Conservation (phyloP, 495 filamentous ascomycete species). For the Neurospora terricola region DNA sequence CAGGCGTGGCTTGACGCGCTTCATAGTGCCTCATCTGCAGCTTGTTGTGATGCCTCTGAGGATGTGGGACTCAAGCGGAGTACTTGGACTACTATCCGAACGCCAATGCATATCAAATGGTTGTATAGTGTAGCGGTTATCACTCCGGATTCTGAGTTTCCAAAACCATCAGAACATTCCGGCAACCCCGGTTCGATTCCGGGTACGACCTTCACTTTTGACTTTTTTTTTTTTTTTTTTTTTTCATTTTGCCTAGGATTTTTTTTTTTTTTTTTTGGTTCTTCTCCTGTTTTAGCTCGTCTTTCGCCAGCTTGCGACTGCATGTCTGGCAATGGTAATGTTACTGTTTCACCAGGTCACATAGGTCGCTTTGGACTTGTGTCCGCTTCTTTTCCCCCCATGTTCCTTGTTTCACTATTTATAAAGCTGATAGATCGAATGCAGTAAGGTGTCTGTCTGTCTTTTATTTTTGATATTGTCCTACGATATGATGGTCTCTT, state of each 20-base stretch:
- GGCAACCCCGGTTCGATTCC: constrained; percentile 26
- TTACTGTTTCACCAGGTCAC: neutral
- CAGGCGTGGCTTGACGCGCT: neutral
- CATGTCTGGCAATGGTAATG: neutral
- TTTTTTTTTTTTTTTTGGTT: neutral
- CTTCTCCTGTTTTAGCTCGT: neutral
- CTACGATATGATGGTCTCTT: neutral
- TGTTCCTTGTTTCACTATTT: neutral
- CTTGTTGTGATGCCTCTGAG: neutral
- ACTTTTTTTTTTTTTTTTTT: neutral
- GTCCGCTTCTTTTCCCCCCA: neutral
- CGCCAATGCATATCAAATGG: neutral
- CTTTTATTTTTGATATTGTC: neutral
- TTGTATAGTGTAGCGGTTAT: constrained; percentile 1
- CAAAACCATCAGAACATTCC: constrained; percentile 5
- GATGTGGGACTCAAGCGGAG: neutral
- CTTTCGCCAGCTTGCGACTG: neutral
- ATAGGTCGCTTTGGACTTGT: neutral
- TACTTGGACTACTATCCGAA: neutral
- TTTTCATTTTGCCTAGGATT: neutral
- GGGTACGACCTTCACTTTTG: constrained; percentile 18
- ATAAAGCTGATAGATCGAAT: neutral
- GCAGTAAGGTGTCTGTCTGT: neutral
- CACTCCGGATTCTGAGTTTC: neutral
- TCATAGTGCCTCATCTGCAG: neutral